A percentile compares a stretch with the other conserved stretches of the same genome.
Evolutionary conservation across 2,329 filamentous ascomycete genomes (phyloP).

Genomic region (Aspergillus quadrilineatus): DNA sequence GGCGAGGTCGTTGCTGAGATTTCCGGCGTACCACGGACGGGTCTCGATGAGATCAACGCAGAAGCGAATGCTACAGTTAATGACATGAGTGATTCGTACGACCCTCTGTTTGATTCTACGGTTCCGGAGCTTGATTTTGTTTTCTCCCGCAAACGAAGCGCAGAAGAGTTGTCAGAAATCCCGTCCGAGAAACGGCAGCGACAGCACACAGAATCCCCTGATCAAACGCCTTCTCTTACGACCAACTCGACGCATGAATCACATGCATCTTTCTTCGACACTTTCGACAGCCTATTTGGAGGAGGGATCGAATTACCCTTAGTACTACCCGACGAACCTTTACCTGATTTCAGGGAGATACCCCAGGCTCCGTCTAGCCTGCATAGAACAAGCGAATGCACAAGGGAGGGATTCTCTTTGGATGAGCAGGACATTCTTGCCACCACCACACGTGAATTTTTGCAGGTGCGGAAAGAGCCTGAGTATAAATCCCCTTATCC

Average conservation of each 20-base stretch:
- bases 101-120: slow-evolving; percentile 22
- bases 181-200: slow-evolving; percentile 22
- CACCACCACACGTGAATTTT: slow-evolving; percentile 24
- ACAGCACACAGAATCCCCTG: slow-evolving; percentile 16
- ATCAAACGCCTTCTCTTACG: slow-evolving; percentile 22
- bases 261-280: slow-evolving; percentile 22
- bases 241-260: slow-evolving; percentile 13
- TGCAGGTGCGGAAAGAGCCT: slow-evolving; percentile 20
- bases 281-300: slow-evolving; percentile 23
- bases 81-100: slow-evolving; percentile 13
- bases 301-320: slow-evolving; percentile 15
- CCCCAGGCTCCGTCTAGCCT: neutral
- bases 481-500: slow-evolving; percentile 36
- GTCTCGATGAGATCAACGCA: neutral
- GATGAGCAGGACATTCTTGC: slow-evolving; percentile 23
- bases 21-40: neutral
- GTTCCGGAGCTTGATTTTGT: slow-evolving; percentile 20
- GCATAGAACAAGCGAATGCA: slow-evolving; percentile 19
- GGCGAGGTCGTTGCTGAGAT: neutral
- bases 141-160: slow-evolving; percentile 25
- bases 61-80: neutral
- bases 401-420: slow-evolving; percentile 25
- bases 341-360: slow-evolving; percentile 2
- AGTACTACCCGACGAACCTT: neutral
- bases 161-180: slow-evolving; percentile 20